Conservation (phyloP, 192 early-diverging fungal species). For the Coemansia interrupta region DNA sequence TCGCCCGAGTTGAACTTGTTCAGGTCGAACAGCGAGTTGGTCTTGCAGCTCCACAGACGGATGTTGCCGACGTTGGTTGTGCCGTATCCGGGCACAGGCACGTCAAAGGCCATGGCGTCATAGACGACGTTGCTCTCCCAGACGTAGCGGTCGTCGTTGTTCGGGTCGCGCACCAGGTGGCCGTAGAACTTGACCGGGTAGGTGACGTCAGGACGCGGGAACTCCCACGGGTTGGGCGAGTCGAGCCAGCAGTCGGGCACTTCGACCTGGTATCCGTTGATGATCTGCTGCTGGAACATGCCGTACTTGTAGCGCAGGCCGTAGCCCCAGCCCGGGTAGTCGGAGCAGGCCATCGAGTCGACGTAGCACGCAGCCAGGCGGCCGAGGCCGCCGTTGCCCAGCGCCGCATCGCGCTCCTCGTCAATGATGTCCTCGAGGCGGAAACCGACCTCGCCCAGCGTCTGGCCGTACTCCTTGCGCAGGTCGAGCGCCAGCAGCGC, state of each 20-base stretch:
- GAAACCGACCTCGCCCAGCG: constrained; percentile 77
- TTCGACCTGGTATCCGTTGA: constrained; percentile 94
- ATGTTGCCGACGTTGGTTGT: constrained; percentile 97
- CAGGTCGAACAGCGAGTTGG: constrained; percentile 82
- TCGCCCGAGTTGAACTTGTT: constrained; percentile 84
- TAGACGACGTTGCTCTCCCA: constrained; percentile 89
- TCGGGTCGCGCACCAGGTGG: constrained; percentile 73
- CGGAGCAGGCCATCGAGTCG: constrained; percentile 89
- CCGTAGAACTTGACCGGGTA: constrained; percentile 91
- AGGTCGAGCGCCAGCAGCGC: constrained; percentile 83
- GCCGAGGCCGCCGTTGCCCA: constrained; percentile 97
- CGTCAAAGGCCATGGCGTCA: constrained; percentile 92
- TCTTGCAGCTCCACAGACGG: constrained; percentile 94
- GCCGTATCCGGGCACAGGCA: constrained; percentile 92
- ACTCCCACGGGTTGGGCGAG: constrained; percentile 96
- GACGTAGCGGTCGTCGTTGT: constrained; percentile 60
- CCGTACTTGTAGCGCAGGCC: constrained; percentile 97
- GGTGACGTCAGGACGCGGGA: constrained; percentile 85
- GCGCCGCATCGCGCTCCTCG: constrained; percentile 92
- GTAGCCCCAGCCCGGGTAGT: constrained; percentile 96
- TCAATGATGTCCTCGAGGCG: constrained; percentile 87
- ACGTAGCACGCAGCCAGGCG: constrained; percentile 97
- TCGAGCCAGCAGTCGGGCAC: constrained; percentile 96
- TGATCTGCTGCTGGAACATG: constrained; percentile 96
- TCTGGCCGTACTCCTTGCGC: constrained; percentile 73